Base-by-base conservation (phyloP, 2,329 filamentous ascomycete genomes). In the Trichoderma atroviride region DNA sequence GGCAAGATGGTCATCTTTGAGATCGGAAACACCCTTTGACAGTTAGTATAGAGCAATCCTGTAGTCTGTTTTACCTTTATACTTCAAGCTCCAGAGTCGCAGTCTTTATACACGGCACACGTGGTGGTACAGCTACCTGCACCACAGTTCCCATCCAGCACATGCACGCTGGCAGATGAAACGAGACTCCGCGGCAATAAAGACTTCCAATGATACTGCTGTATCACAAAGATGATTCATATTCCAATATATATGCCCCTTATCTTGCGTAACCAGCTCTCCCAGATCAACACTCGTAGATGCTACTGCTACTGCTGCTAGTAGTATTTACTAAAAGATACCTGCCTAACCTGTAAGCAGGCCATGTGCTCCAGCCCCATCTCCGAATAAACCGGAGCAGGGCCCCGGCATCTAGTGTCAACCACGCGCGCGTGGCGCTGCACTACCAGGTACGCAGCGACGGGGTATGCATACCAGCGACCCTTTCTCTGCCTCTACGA, bases 371-470 rank as follows among this genome's bases (percentile, higher is more conserved):
- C 9, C 22, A 50, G 47, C 47, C 47, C 47, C 47, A 22, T 57
- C 13, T 13, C 55, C 31, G 29, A 57, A 57, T 31, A 55, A 55
- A 55, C 22, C 24, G 37, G 24, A 61, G 37, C 37, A 33, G 29
- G n/a, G 31, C 16, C 50, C 37, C 47, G 24, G 35, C 33, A 24
- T 43, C 52, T n/a, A 31, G 55, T 57, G 29, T 62, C 59, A 37
- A 52, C 59, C 29, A 22, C n/a, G n/a, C 59, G 59, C 59, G 59
- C 59, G 63, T 66, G 63, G 63, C 63, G 63, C 52, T 43, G 55
- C 63, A 52, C 63, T 66, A 66, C 55, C 63, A 40, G 63, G 63
- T 58, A 59, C 63, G 27, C 29, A 56, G 40, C 35, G 33, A 29
- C 63, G 22, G 55, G 29, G 63, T 66, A 66, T 29, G 53, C 63